These are phyloP conservation scores for Galerina sulciceps DNA, from an alignment of 768 basidiomycete species.

Conservation along the genomic window DNA sequence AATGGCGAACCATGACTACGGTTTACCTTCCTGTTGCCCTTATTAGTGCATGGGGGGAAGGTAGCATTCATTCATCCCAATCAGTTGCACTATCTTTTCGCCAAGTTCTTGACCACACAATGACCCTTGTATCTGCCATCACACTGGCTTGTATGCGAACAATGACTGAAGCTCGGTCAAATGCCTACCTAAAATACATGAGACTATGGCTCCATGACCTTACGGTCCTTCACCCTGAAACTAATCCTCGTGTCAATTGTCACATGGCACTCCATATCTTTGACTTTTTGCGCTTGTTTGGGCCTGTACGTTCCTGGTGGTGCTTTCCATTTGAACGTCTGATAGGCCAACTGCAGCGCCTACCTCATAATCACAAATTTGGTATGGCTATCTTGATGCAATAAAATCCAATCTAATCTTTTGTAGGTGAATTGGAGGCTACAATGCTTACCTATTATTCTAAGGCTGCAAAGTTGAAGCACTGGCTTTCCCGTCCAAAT, in stretches of 20 bases:
- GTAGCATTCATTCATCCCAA: neutral
- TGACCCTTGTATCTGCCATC: conserved; percentile 10
- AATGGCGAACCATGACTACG: conserved; percentile 32
- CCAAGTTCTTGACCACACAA: conserved; percentile 10
- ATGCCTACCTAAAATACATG: neutral
- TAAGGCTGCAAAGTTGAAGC: too few species aligned
- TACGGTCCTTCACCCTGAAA: neutral
- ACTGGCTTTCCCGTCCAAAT: too few species aligned
- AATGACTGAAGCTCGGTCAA: neutral
- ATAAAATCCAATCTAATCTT: neutral
- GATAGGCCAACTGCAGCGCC: conserved; percentile 10
- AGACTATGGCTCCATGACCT: conserved; percentile 2
- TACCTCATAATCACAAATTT: conserved; percentile 33
- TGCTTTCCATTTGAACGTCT: conserved; percentile 11
- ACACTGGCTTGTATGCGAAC: conserved; percentile 7
- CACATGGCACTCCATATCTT: conserved; percentile 37
- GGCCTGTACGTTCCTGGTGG: conserved; percentile 20
- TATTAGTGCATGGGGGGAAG: conserved; percentile 31
- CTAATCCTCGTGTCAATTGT: neutral
- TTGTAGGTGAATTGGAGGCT: too few species aligned
- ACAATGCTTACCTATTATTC: too few species aligned
- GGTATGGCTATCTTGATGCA: conserved; percentile 11
- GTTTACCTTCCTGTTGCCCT: conserved; percentile 37
- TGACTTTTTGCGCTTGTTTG: conserved; percentile 37
- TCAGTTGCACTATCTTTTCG: neutral